These are phyloP conservation scores for Solanum lycopersicoides DNA, from an alignment of 257 asterid species.

Conservation along the genomic window DNA sequence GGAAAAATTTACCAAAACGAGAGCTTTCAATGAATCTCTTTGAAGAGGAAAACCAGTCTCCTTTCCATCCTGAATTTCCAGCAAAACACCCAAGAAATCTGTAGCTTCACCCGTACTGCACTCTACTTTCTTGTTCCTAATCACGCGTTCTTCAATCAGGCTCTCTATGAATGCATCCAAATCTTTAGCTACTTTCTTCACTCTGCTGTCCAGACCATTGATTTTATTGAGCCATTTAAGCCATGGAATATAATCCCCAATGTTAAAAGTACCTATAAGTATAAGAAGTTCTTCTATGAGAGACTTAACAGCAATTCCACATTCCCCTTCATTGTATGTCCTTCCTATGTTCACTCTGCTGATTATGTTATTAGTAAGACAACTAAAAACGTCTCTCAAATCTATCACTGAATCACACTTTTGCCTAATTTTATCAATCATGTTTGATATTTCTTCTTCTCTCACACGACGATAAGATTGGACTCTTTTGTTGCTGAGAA, in stretches of 20 bases:
- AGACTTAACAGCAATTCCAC: conserved; percentile 10
- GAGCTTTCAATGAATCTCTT: conserved; percentile 1
- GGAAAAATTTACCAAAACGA: neutral
- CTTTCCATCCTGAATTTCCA: conserved; percentile 9
- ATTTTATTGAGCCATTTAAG: conserved; percentile 23
- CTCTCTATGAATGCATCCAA: conserved; percentile 20
- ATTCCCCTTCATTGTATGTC: conserved; percentile 18
- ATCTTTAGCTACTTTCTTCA: conserved; percentile 2
- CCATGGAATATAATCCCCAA: conserved; percentile 22
- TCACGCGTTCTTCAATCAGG: conserved; percentile 4
- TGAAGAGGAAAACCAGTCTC: conserved; percentile 6
- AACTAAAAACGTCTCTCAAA: conserved; percentile 12
- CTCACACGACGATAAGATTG: conserved; percentile 20
- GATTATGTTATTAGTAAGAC: conserved; percentile 22
- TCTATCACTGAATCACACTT: neutral
- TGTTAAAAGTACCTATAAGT: neutral
- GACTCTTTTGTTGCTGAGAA: conserved; percentile 34
- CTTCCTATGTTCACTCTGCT: conserved; percentile 35
- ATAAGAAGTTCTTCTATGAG: neutral
- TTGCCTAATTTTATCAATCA: neutral
- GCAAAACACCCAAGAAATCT: conserved; percentile 17
- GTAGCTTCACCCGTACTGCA: neutral
- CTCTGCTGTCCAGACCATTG: conserved; percentile 12
- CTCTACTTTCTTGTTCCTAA: neutral
- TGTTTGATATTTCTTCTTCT: conserved; percentile 21